A percentile compares a stretch with the other conserved stretches of the same genome.
Evolutionary conservation across 345 rosid species (phyloP).

Genomic region (Toxicodendron radicans): DNA sequence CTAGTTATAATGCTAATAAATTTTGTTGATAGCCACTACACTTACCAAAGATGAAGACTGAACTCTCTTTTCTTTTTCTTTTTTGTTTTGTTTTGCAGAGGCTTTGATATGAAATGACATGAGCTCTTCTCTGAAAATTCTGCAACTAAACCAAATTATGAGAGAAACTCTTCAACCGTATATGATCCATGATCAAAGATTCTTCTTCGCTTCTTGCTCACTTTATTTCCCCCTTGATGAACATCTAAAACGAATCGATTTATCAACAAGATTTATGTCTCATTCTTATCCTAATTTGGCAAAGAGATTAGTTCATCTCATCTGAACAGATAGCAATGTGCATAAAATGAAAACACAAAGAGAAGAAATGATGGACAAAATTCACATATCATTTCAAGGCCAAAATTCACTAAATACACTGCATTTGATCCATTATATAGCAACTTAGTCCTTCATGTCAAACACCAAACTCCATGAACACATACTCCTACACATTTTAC

Average conservation of each 20-base stretch:
- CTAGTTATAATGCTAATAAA: background rate
- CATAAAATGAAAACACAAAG: background rate
- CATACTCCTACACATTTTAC: conserved; percentile 18
- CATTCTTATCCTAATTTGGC: conserved; percentile 1
- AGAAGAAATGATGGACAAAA: background rate
- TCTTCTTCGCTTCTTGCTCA: background rate
- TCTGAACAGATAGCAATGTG: background rate
- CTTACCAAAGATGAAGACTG: conserved; percentile 8
- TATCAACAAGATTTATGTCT: background rate
- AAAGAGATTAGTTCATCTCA: conserved; percentile 2
- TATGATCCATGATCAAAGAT: background rate
- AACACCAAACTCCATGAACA: conserved; percentile 28
- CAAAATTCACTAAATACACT: conserved; percentile 21
- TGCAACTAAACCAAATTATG: background rate
- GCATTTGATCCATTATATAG: conserved; percentile 14
- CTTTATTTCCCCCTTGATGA: background rate
- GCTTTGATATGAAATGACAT: background rate
- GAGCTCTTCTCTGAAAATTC: background rate
- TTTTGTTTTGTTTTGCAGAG: conserved; percentile 14
- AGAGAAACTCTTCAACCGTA: background rate
- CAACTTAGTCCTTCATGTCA: conserved; percentile 20
- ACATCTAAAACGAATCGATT: background rate
- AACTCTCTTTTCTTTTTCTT: background rate
- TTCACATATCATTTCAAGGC: background rate
- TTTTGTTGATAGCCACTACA: background rate